phyloP scores from a whole-genome alignment of 139 green algal species.

The Pleodorina starrii region DNA sequence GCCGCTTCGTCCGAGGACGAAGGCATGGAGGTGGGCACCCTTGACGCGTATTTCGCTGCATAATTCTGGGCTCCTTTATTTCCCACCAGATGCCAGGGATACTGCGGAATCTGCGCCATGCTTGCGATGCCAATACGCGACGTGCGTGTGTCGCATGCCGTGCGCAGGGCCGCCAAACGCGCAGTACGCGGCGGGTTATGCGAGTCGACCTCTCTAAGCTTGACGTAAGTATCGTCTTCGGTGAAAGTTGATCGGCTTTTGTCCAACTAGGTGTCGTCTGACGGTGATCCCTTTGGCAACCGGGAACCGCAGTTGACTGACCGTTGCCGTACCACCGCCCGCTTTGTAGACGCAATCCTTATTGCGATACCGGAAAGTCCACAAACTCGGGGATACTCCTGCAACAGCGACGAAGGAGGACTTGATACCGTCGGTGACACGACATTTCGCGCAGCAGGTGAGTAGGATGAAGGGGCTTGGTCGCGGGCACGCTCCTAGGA shows the following conservation, averaged over 20 bases:
- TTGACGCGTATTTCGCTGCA: not conserved
- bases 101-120: too few species aligned
- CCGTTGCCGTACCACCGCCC: not conserved
- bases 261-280: too few species aligned
- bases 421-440: not conserved
- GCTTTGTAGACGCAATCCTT: not conserved
- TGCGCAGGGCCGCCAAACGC: slow-evolving; percentile 42
- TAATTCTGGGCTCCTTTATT: too few species aligned
- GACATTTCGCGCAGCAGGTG: slow-evolving; percentile 32
- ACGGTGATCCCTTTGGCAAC: too few species aligned
- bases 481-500: too few species aligned
- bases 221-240: slow-evolving; percentile 30
- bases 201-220: slow-evolving; percentile 43
- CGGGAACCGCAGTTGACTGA: not conserved
- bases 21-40: slow-evolving; percentile 4
- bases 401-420: slow-evolving; percentile 34
- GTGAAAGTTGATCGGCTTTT: too few species aligned
- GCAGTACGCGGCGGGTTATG: not conserved
- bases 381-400: slow-evolving; percentile 25
- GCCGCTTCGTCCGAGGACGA: slow-evolving; percentile 33
- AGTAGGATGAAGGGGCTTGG: not conserved
- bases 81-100: too few species aligned
- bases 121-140: slow-evolving; percentile 8
- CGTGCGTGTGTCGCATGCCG: too few species aligned
- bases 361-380: slow-evolving; percentile 31